These are phyloP conservation scores for Gossypium bickii DNA, from an alignment of 345 rosid species.

Conservation along the genomic window DNA sequence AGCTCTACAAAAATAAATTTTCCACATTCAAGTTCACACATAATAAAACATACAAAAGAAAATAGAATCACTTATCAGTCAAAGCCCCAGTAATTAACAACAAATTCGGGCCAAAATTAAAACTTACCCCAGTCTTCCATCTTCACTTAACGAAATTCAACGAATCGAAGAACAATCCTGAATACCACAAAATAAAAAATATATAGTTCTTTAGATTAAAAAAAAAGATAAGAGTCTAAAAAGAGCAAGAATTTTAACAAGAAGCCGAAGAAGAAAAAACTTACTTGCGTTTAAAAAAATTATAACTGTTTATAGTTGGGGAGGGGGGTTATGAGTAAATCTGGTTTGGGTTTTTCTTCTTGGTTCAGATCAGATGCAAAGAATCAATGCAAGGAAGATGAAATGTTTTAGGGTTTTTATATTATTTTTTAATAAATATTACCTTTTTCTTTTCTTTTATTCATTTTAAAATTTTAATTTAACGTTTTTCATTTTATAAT, in stretches of 20 bases:
- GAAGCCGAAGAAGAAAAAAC: background rate
- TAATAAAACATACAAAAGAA: background rate
- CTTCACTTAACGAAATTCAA: background rate
- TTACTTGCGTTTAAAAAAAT: background rate
- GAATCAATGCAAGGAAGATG: background rate
- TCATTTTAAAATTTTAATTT: too few species aligned
- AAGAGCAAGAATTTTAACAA: background rate
- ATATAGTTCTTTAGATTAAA: background rate
- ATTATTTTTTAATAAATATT: background rate
- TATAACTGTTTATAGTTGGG: background rate
- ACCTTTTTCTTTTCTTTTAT: too few species aligned
- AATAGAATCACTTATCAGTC: background rate
- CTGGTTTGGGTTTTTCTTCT: background rate
- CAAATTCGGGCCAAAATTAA: background rate
- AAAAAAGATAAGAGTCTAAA: background rate
- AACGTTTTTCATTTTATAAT: too few species aligned
- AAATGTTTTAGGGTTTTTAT: background rate
- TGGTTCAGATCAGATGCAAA: background rate
- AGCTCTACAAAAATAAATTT: background rate
- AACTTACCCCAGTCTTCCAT: constrained; percentile 49
- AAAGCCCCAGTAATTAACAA: background rate
- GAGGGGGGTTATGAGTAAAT: background rate
- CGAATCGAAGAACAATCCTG: constrained; percentile 11
- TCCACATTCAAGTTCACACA: background rate
- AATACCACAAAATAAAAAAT: background rate